These are phyloP conservation scores for Cucumis hystrix DNA, from an alignment of 306 rosid species.

Conservation along the genomic window DNA sequence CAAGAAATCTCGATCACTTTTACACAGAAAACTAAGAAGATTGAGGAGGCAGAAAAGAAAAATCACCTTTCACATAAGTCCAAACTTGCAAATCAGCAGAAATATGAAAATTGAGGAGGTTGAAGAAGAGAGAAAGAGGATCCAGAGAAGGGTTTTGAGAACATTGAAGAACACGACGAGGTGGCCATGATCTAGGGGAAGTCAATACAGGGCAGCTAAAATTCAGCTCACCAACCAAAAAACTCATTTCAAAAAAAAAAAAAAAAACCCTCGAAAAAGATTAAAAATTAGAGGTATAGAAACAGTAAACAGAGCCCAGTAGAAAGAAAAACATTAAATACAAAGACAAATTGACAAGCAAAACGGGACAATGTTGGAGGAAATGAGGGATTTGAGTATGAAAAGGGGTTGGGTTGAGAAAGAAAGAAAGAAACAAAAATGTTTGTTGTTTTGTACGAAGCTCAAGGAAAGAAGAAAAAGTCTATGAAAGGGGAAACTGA, in stretches of 20 bases:
- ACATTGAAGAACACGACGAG: conserved; percentile 18
- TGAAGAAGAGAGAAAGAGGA: background rate
- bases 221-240: conserved; percentile 35
- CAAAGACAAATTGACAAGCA: background rate
- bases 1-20: background rate
- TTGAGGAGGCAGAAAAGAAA: background rate
- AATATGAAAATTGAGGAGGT: background rate
- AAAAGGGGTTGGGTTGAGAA: background rate
- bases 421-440: too few relatives aligned
- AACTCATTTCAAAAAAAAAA: background rate
- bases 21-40: background rate
- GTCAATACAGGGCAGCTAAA: conserved; percentile 37
- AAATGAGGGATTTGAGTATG: background rate
- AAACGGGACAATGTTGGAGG: background rate
- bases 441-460: too few relatives aligned
- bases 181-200: conserved; percentile 28
- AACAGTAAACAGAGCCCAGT: background rate
- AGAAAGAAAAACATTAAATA: background rate
- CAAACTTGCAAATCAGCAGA: background rate
- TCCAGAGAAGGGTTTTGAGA: conserved; percentile 6
- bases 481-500: too few relatives aligned
- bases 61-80: conserved; percentile 16
- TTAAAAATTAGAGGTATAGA: background rate
- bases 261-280: background rate
- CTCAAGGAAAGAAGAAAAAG: too few relatives aligned